Conservation (phyloP, 768 basidiomycete species). For the Lactarius indigo region DNA sequence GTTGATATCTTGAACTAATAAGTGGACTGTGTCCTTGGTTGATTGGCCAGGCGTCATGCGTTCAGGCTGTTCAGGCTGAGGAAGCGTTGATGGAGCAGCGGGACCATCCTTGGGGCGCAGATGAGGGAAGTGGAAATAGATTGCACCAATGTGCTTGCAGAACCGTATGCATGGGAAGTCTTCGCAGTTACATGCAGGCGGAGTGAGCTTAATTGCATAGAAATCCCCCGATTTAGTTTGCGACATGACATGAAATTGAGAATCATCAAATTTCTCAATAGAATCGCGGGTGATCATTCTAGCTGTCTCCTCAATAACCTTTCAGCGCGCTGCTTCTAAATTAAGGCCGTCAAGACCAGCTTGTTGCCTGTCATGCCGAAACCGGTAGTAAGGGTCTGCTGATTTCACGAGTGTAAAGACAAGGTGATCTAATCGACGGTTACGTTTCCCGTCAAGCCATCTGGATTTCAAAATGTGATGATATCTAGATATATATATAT, state of each 20-base stretch:
- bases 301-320: not conserved
- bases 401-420: not conserved
- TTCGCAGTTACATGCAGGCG: not conserved
- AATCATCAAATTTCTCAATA: not conserved
- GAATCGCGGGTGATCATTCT: not conserved
- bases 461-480: too few relatives aligned
- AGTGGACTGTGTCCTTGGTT: too few relatives aligned
- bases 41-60: too few relatives aligned
- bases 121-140: not conserved
- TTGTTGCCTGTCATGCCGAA: too few relatives aligned
- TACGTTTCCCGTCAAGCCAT: too few relatives aligned
- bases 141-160: slow-evolving; percentile 1
- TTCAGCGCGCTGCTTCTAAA: too few relatives aligned
- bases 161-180: not conserved
- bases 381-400: not conserved
- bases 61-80: not conserved
- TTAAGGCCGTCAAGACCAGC: too few relatives aligned
- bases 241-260: too few relatives aligned
- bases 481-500: too few relatives aligned
- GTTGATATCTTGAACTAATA: too few relatives aligned
- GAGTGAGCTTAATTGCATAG: not conserved
- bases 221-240: not conserved
- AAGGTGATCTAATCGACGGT: too few relatives aligned
- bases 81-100: too few relatives aligned
- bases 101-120: not conserved